A percentile compares a stretch with the other conserved stretches of the same genome.
Evolutionary conservation across 129 eudicot species (phyloP).

Genomic region (Escallonia rubra): DNA sequence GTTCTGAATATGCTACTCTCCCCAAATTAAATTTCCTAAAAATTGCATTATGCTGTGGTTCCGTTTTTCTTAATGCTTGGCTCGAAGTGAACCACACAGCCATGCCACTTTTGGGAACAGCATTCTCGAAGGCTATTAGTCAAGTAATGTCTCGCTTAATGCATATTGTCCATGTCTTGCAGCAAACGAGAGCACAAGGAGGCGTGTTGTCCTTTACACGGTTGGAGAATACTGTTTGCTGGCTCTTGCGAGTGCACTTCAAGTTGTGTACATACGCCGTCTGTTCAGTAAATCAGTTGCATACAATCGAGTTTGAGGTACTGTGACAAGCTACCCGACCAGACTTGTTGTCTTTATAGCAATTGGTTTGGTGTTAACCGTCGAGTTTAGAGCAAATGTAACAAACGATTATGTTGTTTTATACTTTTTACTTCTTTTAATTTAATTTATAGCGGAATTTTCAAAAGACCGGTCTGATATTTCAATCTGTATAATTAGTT

Average conservation of each 20-base stretch:
- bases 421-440: conserved; percentile 1
- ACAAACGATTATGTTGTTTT: background rate
- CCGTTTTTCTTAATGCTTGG: too few species aligned
- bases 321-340: background rate
- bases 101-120: too few species aligned
- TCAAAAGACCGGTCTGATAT: background rate
- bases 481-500: background rate
- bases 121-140: too few species aligned
- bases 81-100: too few species aligned
- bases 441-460: conserved; percentile 1
- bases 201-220: conserved; percentile 83
- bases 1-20: too few species aligned
- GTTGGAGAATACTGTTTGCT: conserved; percentile 77
- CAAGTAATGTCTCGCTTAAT: too few species aligned
- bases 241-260: conserved; percentile 75
- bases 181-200: conserved; percentile 95
- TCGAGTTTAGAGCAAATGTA: conserved; percentile 5
- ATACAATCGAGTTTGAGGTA: conserved; percentile 68
- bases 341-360: background rate
- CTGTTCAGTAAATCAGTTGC: conserved; percentile 85
- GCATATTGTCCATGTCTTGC: conserved; percentile 22
- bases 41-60: too few species aligned
- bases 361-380: background rate
- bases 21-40: too few species aligned
- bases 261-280: conserved; percentile 69